phyloP scores from a whole-genome alignment of 768 basidiomycete species.

The Agaricus bisporus region DNA sequence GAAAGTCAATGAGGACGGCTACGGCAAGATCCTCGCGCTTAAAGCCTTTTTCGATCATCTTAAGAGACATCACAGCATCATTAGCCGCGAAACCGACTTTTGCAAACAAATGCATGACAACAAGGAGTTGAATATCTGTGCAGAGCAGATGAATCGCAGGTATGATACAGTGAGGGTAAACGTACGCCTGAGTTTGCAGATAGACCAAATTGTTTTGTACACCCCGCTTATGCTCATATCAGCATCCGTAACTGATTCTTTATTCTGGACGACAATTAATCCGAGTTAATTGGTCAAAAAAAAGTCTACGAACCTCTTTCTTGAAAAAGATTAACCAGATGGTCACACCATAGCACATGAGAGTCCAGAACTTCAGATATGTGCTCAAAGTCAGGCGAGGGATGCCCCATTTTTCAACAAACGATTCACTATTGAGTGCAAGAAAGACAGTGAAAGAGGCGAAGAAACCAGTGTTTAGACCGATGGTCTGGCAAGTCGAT shows the following conservation, averaged over 20 bases:
- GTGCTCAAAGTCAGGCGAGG: conserved; percentile 65
- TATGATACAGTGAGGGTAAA: conserved; percentile 2
- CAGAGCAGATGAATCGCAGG: conserved; percentile 2
- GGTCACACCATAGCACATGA: conserved; percentile 80
- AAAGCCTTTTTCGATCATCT: conserved; percentile 95
- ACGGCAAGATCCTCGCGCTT: conserved; percentile 94
- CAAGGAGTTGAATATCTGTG: conserved; percentile 84
- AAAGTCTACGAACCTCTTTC: conserved; percentile 57
- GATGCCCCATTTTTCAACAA: conserved; percentile 78
- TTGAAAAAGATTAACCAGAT: conserved; percentile 84
- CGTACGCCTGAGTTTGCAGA: conserved; percentile 86
- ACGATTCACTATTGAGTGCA: conserved; percentile 91
- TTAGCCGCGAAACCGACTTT: conserved; percentile 95
- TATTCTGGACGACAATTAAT: conserved; percentile 43
- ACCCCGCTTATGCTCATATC: conserved; percentile 90
- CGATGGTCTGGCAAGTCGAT: conserved; percentile 97
- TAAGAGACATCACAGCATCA: conserved; percentile 85
- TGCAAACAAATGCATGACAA: conserved; percentile 81
- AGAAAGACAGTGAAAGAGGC: conserved; percentile 96
- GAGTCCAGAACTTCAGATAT: conserved; percentile 84
- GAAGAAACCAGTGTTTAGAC: conserved; percentile 92
- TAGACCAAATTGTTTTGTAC: conserved; percentile 92
- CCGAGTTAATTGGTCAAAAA: neutral
- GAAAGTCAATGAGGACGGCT: conserved; percentile 93
- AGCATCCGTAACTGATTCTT: conserved; percentile 61